Base-by-base conservation (phyloP, 2,329 filamentous ascomycete species). In the Colletotrichum truncatum region DNA sequence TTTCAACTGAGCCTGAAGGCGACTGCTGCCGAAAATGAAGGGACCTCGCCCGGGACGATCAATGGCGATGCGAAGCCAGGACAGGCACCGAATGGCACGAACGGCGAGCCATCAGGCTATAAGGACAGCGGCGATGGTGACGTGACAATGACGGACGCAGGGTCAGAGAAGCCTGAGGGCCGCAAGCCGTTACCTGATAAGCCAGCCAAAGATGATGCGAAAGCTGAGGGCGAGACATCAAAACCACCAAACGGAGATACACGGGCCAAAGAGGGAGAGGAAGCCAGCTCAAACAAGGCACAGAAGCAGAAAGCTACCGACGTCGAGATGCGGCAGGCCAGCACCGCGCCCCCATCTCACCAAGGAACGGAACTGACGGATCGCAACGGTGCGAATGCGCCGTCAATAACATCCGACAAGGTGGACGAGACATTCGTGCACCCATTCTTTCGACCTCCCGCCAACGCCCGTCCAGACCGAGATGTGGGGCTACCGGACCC, bases 381-480 rank as follows among this genome's bases (percentile, higher is more conserved):
- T 6, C n/a, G 18, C 14, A 69, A 66, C 18, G 53, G 52, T 26
- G 56, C 45, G 11, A 26, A 57, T 11, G 65, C 65, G 23, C 59
- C 61, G 23, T 68, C 67, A 48, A 53, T 56, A 43, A 18, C 41
- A 18, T 58, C 65, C 4, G 61, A 66, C n/a, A 9, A 39, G 48
- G 75, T 76, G 18, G 80, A 82, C 12, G 80, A 85, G 4, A 80
- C 83, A n/a, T 85, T 85, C 26, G 86, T 95, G 64, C 91, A 95
- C 73, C 91, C 92, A 3, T 87, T 93, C 72, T 97, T 93, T 77
- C 77, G 89, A 43, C 86, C 90, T 34, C 91, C 93, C 0, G 74
- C 80, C 25, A 81, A 86, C 30, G 86, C 87, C 23, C 83, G 85
- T 57, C 85, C 90, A 2, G 90, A 94, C 74, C 85, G 89, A 59